Base-by-base conservation (phyloP, 495 filamentous ascomycete genomes). In the Xylaria telfairii region DNA sequence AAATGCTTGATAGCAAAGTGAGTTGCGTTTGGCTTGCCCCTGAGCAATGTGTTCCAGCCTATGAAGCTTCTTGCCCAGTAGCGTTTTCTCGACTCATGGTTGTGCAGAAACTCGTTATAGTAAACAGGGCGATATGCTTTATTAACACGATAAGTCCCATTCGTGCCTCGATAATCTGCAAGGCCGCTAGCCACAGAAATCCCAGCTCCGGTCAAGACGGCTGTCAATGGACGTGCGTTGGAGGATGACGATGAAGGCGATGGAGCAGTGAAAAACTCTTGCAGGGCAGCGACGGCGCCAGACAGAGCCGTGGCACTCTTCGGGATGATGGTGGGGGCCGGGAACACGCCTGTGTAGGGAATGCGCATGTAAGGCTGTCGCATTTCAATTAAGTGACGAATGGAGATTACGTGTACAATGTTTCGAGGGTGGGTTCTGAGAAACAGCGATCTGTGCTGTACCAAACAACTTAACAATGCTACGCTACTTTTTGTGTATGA, bases 41-140 rank as follows among this genome's bases (percentile, higher is more conserved):
- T 90, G 72, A 91, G 78, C 73, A 98, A 82, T 24, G 86, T 92
- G 19, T 92, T 89, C 95, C 95, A 99, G 13, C 96, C 96, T 26
- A 99, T 83, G 77, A 95, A 99, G 79, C 93, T 96, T 17, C 96
- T 84, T 7, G 96, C 95, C 95, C 95, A 99, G 82, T 99, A 99
- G 69, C 96, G 83, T 81, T 98, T 96, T 66, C 96, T 85, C 21
- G 93, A 91, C 77, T 95, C 94, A 82, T 99, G 95, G 71, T 83
- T 91, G 49, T 86, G 79, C 34, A 91, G 72, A 77, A 98, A 99
- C 75, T 99, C 96, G 80, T 92, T 88, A 81, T 90, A 96, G 81
- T 97, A 99, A 73, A 97, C 96, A 19, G 96, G 96, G 30, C 92
- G 89, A 77, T 97, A 97, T 4, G 87, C 89, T 77, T 90, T 91